Base-by-base conservation (phyloP, 2,329 filamentous ascomycete species). In the Penicillium sp. region DNA sequence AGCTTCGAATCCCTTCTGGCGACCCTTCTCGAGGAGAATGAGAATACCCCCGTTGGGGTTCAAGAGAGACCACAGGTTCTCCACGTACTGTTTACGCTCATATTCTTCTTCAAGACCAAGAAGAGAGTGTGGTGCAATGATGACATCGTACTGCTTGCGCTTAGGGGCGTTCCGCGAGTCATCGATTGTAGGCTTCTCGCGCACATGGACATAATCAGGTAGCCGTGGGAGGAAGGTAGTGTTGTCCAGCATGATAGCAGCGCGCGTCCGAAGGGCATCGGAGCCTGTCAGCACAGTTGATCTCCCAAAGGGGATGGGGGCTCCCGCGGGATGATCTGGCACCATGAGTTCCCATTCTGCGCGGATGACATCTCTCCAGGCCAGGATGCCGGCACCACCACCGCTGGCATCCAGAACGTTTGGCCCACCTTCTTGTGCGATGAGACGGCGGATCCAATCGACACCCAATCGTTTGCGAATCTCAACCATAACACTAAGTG, bases 221-320 rank as follows among this genome's bases (percentile, higher is more conserved):
- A 97, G 78, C 4, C 92, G 87, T 8, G 93, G 92, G 8, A 99
- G 81, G 70, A 99, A 97, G 0, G 90, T 95, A 0, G 94, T 97
- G 71, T 97, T 88, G 38, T 95, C 83, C 13, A 99, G 78, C 61
- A 97, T 84, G 19, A 79, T 81, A 63, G 91, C 91, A 25, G 91
- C 81, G 33, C 92, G 88, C 55, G 89, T 81, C 19, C 92, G 86
- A 29, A 99, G 79, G 2, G 85, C 78, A 60, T 91, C 85, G 0
- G 91, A 89, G 0, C 87, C 91, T 2, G 90, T 86, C 3, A 97
- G 77, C 1, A 96, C 92, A 0, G 91, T 92, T 53, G 89, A 88
- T 71, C 88, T 91, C 1, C 91, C 90, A 3, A 79, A 67, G 25
- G 74, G 71, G 5, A 79, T 71, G 0, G 74, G 70, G 1, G 75